These are phyloP conservation scores for Acanthamoeba royreba DNA, from an alignment of 208 protist species.

Conservation along the genomic window DNA sequence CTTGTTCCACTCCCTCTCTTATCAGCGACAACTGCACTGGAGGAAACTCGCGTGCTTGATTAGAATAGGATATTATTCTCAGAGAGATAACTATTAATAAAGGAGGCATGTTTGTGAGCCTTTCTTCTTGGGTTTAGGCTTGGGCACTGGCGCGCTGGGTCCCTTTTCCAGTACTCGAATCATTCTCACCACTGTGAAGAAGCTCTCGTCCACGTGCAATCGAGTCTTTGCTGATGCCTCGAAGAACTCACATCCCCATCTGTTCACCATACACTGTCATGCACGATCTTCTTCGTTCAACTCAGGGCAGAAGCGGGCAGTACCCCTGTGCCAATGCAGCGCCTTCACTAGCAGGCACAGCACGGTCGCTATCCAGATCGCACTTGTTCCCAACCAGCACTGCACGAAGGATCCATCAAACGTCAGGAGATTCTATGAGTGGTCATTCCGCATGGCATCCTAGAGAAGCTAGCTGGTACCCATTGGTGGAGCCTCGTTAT, in stretches of 20 bases:
- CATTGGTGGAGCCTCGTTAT: background rate
- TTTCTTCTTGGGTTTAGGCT: background rate
- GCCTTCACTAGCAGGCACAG: conserved; percentile 67
- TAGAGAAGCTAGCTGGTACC: background rate
- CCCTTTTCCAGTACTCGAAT: conserved; percentile 52
- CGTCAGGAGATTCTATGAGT: background rate
- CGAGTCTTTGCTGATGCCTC: conserved; percentile 79
- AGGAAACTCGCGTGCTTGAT: no score
- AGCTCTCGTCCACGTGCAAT: conserved; percentile 78
- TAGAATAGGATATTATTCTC: no score
- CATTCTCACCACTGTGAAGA: conserved; percentile 76
- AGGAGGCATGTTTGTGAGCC: no score
- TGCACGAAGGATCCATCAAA: background rate
- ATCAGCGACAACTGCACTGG: no score
- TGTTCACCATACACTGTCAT: conserved; percentile 72
- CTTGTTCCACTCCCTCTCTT: no score
- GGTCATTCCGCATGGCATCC: background rate
- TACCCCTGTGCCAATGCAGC: conserved; percentile 67
- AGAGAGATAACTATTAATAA: no score
- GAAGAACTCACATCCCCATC: conserved; percentile 69
- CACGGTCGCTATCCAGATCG: conserved; percentile 72
- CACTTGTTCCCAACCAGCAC: conserved; percentile 75
- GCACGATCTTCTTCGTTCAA: conserved; percentile 49
- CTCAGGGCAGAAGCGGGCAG: no score
- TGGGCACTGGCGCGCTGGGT: background rate